These are phyloP conservation scores for Micromonas commoda DNA, from an alignment of 139 green algal species.

Conservation along the genomic window DNA sequence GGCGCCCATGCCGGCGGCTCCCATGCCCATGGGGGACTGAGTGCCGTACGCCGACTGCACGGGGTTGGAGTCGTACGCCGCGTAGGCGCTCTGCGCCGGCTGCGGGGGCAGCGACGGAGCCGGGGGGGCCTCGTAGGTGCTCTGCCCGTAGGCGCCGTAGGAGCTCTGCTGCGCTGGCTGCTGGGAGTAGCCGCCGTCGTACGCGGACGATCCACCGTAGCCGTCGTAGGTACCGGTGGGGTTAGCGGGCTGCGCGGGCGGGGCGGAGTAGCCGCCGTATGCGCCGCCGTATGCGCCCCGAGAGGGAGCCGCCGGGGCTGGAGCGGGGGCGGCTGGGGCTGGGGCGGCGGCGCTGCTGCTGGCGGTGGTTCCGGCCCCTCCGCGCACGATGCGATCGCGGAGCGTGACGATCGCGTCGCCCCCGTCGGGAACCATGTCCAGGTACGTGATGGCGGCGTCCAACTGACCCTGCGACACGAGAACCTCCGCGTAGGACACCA, in stretches of 20 bases:
- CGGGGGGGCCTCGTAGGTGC: not conserved
- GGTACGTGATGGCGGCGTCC: constrained; percentile 61
- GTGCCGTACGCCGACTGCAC: not conserved
- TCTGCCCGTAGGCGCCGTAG: not conserved
- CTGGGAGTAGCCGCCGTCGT: no score
- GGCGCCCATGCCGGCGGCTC: not conserved
- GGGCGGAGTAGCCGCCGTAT: not conserved
- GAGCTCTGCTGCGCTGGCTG: not conserved
- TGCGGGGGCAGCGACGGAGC: not conserved
- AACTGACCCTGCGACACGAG: constrained; percentile 59
- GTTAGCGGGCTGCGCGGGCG: no score
- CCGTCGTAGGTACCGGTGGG: no score
- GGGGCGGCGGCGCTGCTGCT: not conserved
- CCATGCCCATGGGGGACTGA: not conserved
- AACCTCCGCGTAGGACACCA: constrained; percentile 69
- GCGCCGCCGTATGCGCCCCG: not conserved
- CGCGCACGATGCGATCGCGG: constrained; percentile 77
- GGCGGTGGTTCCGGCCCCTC: constrained; percentile 8
- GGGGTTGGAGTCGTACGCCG: not conserved
- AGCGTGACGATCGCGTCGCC: constrained; percentile 58
- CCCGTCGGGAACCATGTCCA: constrained; percentile 68
- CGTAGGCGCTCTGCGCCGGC: constrained; percentile 8
- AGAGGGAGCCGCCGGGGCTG: not conserved
- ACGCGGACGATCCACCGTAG: no score
- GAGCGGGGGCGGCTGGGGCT: not conserved